phyloP scores from a whole-genome alignment of 2,329 filamentous ascomycete genomes.

The Rutstroemia sp. region DNA sequence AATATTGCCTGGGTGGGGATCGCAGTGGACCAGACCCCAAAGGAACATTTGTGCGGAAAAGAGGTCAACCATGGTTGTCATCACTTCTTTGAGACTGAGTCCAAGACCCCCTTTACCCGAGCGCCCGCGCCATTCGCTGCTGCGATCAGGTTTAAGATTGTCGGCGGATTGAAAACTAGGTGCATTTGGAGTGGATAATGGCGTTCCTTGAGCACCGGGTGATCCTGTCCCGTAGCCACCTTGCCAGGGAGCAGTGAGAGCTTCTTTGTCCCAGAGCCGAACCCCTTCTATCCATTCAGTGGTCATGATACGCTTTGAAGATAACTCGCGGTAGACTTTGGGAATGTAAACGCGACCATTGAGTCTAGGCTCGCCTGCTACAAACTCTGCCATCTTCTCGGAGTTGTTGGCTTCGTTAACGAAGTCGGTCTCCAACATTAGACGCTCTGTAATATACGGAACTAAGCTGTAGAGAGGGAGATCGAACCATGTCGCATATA shows the following conservation, averaged over 20 bases:
- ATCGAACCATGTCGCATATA: conserved; percentile 84
- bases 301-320: conserved; percentile 77
- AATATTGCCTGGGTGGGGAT: conserved; percentile 95
- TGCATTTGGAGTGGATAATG: conserved; percentile 36
- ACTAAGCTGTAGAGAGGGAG: conserved; percentile 88
- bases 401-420: conserved; percentile 85
- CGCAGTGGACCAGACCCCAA: conserved; percentile 92
- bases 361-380: conserved; percentile 68
- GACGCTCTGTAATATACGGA: conserved; percentile 86
- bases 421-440: conserved; percentile 92
- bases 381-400: conserved; percentile 71
- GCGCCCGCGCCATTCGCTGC: conserved; percentile 66
- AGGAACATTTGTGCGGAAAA: conserved; percentile 98
- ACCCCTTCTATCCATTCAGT: conserved; percentile 98
- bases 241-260: conserved; percentile 69
- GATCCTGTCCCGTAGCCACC: conserved; percentile 71
- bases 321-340: conserved; percentile 73
- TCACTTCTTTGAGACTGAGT: conserved; percentile 74
- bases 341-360: conserved; percentile 83
- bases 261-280: conserved; percentile 83
- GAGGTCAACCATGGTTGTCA: conserved; percentile 93
- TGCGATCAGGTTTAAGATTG: conserved; percentile 70
- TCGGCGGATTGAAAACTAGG: conserved; percentile 38
- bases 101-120: conserved; percentile 74
- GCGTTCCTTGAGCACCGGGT: conserved; percentile 64